Conservation (phyloP, 768 basidiomycete genomes). For the Tubosaeta sp. region DNA sequence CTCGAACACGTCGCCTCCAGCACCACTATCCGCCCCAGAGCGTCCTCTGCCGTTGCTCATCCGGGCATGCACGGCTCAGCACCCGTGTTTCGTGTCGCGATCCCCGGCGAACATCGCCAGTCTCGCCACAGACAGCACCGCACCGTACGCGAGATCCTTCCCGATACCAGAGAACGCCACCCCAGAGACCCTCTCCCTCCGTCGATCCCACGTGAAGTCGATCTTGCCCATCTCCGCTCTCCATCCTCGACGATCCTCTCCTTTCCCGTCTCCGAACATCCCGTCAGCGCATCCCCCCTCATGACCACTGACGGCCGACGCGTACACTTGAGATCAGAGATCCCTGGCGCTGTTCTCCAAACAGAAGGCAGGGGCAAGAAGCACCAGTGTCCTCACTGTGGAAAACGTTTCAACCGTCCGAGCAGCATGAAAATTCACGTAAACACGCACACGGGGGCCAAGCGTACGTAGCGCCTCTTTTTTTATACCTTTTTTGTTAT, state of each 20-base stretch:
- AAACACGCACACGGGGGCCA: constrained; percentile 40
- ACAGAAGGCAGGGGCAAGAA: constrained; percentile 33
- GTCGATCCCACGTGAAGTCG: constrained; percentile 30
- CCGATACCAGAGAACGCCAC: constrained; percentile 24
- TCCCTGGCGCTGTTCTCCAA: constrained; percentile 24
- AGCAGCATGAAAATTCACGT: constrained; percentile 41
- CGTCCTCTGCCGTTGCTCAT: constrained; percentile 9
- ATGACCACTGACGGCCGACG: constrained; percentile 28
- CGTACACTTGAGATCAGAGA: constrained; percentile 24
- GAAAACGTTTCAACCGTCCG: constrained; percentile 40
- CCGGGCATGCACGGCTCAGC: constrained; percentile 32
- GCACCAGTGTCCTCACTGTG: constrained; percentile 36
- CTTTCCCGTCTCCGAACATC: constrained; percentile 32
- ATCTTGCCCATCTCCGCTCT: constrained; percentile 28
- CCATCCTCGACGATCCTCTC: constrained; percentile 31
- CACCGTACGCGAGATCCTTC: constrained; percentile 22
- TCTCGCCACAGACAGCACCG: constrained; percentile 18
- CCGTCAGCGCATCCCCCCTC: constrained; percentile 19
- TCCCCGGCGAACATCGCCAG: constrained; percentile 19
- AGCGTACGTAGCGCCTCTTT: constrained; percentile 26
- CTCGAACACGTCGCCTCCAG: constrained; percentile 44
- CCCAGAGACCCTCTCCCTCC: constrained; percentile 20
- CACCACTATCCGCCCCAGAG: constrained; percentile 35
- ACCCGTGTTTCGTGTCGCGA: constrained; percentile 38
- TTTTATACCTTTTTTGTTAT: constrained; percentile 2